These are phyloP conservation scores for Rhodomyrtus tomentosa DNA, from an alignment of 345 rosid species.

Conservation along the genomic window DNA sequence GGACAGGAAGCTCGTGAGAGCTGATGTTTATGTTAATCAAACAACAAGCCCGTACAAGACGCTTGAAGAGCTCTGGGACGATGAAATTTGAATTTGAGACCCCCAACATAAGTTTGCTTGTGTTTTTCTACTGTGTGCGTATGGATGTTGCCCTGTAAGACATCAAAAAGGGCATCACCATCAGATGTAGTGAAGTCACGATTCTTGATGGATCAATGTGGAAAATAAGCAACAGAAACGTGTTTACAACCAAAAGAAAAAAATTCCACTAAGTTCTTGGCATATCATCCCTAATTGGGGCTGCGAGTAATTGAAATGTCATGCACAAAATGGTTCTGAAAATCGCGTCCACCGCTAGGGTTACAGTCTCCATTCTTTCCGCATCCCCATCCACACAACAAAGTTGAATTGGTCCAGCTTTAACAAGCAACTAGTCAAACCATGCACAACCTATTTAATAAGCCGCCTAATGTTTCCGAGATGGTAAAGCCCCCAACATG, in stretches of 20 bases:
- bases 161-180: not conserved
- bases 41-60: constrained; percentile 75
- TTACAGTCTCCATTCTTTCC: not conserved
- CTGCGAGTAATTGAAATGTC: not conserved
- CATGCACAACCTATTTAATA: not conserved
- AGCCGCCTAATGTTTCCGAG: not conserved
- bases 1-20: constrained; percentile 78
- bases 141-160: not conserved
- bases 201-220: not conserved
- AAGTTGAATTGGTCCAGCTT: not conserved
- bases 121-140: not conserved
- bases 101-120: not conserved
- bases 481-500: not conserved
- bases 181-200: not conserved
- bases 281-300: not conserved
- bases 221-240: not conserved
- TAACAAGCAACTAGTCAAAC: not conserved
- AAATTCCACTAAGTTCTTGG: not conserved
- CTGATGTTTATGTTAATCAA: constrained; percentile 50
- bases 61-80: constrained; percentile 64
- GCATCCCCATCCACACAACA: not conserved
- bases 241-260: not conserved
- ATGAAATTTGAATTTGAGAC: constrained; percentile 36
- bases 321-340: not conserved
- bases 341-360: not conserved